Percentiles rank a stretch among this genome's conserved stretches.
These are phyloP conservation scores for Sporothrix euskadiensis DNA, from an alignment of 2,329 filamentous ascomycete species.

Conservation along the genomic window DNA sequence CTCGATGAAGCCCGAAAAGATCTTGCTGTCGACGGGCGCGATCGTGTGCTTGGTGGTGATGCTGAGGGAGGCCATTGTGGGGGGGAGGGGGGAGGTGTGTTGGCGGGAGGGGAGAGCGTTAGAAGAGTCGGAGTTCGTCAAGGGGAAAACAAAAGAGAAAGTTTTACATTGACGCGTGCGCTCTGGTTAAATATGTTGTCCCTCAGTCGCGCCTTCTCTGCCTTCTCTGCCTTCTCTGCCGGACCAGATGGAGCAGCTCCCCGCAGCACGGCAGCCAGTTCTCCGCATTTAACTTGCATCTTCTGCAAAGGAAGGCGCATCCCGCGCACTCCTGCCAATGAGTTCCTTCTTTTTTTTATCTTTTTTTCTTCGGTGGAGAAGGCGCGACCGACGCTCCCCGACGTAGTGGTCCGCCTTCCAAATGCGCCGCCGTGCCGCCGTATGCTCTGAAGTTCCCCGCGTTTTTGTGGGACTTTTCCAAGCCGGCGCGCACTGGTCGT, in stretches of 20 bases:
- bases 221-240: neutral
- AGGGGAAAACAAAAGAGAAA: neutral
- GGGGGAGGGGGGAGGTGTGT: neutral
- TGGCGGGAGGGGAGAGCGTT: neutral
- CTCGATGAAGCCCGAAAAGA: slow-evolving; percentile 85
- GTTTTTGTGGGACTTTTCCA: neutral
- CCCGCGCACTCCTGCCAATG: neutral
- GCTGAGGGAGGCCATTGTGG: slow-evolving; percentile 10
- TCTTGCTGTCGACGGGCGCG: slow-evolving; percentile 65
- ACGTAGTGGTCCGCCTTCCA: neutral
- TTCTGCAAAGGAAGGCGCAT: neutral
- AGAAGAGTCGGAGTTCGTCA: too few species aligned
- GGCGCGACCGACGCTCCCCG: neutral
- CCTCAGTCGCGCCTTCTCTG: neutral
- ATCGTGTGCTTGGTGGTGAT: slow-evolving; percentile 21
- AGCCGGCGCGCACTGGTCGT: too few species aligned
- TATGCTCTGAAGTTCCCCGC: neutral
- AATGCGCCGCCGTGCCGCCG: neutral
- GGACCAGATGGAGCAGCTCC: neutral
- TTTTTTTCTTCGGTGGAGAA: neutral
- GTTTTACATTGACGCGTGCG: neutral
- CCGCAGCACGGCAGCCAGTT: neutral
- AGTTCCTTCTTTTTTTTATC: neutral
- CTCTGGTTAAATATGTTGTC: neutral
- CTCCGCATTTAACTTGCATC: neutral